These are phyloP conservation scores for Pseudonitzschia pungens DNA, from an alignment of 108 stramenopile genomes.

Conservation along the genomic window DNA sequence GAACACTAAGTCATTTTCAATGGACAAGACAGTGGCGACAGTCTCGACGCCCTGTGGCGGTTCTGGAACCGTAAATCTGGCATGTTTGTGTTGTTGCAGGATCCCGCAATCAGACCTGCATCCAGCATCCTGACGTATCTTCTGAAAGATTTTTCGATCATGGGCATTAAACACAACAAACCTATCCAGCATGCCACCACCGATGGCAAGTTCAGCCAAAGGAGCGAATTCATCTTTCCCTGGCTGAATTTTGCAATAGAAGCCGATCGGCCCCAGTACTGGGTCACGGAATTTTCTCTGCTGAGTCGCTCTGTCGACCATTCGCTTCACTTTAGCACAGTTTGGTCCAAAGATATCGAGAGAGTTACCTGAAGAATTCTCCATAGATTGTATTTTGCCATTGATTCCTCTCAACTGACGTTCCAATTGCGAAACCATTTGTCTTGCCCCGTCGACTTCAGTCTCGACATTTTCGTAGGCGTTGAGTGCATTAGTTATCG, in stretches of 20 bases:
- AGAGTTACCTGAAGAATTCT: slow-evolving; percentile 51
- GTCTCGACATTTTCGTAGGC: slow-evolving; percentile 61
- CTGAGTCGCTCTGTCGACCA: slow-evolving; percentile 39
- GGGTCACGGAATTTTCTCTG: slow-evolving; percentile 58
- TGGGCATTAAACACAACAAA: slow-evolving; percentile 71
- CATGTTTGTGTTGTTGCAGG: slow-evolving; percentile 38
- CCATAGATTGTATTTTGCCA: slow-evolving; percentile 40
- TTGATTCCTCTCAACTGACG: slow-evolving; percentile 45
- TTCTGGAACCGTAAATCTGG: slow-evolving; percentile 51
- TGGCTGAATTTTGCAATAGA: slow-evolving; percentile 69
- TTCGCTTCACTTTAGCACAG: slow-evolving; percentile 36
- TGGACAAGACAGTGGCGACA: slow-evolving; percentile 57
- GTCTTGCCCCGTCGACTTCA: slow-evolving; percentile 31
- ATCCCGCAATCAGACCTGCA: slow-evolving; percentile 70
- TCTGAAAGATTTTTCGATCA: slow-evolving; percentile 59
- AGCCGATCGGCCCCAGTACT: slow-evolving; percentile 79
- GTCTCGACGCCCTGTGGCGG: slow-evolving; percentile 69
- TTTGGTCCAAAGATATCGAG: slow-evolving; percentile 66
- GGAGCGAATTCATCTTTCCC: slow-evolving; percentile 78
- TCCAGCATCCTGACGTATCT: slow-evolving; percentile 52
- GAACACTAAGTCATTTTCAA: slow-evolving; percentile 75
- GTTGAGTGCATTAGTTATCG: slow-evolving; percentile 22
- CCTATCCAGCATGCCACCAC: slow-evolving; percentile 52
- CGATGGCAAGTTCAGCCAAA: slow-evolving; percentile 69
- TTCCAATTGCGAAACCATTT: slow-evolving; percentile 28